A percentile compares a stretch with the other conserved stretches of the same genome.
Conservation (phyloP, 2,329 filamentous ascomycete species). For the Dactylellina cionopaga region DNA sequence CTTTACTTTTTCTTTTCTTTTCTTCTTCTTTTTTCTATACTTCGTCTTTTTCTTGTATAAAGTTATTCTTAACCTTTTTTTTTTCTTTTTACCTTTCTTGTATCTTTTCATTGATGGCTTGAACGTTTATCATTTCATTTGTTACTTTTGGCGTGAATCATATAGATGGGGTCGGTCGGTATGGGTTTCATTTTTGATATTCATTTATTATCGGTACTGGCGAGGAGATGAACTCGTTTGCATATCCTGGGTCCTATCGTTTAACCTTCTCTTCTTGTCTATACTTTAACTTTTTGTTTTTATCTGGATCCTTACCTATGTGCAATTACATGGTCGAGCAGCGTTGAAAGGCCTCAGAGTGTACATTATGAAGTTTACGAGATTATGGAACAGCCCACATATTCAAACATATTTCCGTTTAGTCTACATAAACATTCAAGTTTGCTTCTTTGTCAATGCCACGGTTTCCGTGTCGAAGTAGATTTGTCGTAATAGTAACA, state of each 20-base stretch:
- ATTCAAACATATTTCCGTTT: too few relatives aligned
- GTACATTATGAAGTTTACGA: slow-evolving; percentile 45
- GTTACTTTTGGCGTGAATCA: slow-evolving; percentile 20
- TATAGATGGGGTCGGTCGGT: slow-evolving; percentile 28
- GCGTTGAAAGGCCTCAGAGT: too few relatives aligned
- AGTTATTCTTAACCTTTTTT: not conserved
- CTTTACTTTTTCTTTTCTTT: slow-evolving; percentile 9
- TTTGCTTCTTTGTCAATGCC: too few relatives aligned
- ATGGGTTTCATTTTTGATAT: slow-evolving; percentile 9
- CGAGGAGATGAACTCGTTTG: slow-evolving; percentile 1
- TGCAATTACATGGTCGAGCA: too few relatives aligned
- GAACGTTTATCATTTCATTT: slow-evolving; percentile 5
- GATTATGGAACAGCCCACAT: too few relatives aligned
- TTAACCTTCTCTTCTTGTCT: slow-evolving; percentile 44
- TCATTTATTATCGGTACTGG: slow-evolving; percentile 6
- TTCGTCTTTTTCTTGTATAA: not conserved
- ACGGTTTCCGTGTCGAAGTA: too few relatives aligned
- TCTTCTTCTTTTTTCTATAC: not conserved
- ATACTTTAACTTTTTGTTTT: slow-evolving; percentile 27
- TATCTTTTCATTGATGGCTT: too few relatives aligned
- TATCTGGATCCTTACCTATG: too few relatives aligned
- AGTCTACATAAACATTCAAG: too few relatives aligned
- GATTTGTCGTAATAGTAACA: too few relatives aligned
- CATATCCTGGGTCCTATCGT: slow-evolving; percentile 1
- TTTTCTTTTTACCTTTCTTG: slow-evolving; percentile 5